A percentile compares a stretch with the other conserved stretches of the same genome.
These are phyloP conservation scores for Closterium sp. DNA, from an alignment of 139 green algal species.

Conservation along the genomic window DNA sequence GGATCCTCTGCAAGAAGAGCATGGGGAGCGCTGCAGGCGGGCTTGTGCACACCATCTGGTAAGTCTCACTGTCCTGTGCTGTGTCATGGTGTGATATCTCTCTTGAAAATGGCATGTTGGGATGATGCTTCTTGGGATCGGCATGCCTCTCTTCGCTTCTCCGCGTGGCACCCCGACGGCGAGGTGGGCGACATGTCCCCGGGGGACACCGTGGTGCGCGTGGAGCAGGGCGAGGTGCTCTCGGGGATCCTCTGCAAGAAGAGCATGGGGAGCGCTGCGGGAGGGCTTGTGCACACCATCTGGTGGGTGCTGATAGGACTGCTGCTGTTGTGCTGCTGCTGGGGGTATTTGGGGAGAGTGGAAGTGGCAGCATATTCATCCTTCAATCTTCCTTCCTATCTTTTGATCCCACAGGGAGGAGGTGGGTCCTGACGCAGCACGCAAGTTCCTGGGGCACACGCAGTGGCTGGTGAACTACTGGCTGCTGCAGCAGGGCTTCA, in stretches of 20 bases:
- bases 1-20: constrained; percentile 95
- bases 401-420: constrained; percentile 61
- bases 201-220: constrained; percentile 90
- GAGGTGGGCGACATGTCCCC: constrained; percentile 80
- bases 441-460: constrained; percentile 72
- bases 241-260: constrained; percentile 96
- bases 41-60: constrained; percentile 92
- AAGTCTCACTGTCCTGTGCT: neutral
- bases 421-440: constrained; percentile 81
- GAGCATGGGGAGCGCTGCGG: constrained; percentile 77
- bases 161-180: constrained; percentile 81
- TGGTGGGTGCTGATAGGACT: too few relatives aligned
- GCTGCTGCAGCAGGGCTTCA: constrained; percentile 91
- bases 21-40: constrained; percentile 78
- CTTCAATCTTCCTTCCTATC: neutral
- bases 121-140: too few relatives aligned
- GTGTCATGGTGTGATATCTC: too few relatives aligned
- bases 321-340: too few relatives aligned
- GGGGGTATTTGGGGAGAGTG: constrained; percentile 79
- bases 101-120: too few relatives aligned
- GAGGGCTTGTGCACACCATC: constrained; percentile 89
- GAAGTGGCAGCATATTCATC: constrained; percentile 22
- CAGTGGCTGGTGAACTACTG: constrained; percentile 95
- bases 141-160: too few relatives aligned
- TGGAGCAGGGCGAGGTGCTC: constrained; percentile 83